Evolutionary conservation across 768 basidiomycete species (phyloP).

Genomic region (Hygrophorus pudorinus): DNA sequence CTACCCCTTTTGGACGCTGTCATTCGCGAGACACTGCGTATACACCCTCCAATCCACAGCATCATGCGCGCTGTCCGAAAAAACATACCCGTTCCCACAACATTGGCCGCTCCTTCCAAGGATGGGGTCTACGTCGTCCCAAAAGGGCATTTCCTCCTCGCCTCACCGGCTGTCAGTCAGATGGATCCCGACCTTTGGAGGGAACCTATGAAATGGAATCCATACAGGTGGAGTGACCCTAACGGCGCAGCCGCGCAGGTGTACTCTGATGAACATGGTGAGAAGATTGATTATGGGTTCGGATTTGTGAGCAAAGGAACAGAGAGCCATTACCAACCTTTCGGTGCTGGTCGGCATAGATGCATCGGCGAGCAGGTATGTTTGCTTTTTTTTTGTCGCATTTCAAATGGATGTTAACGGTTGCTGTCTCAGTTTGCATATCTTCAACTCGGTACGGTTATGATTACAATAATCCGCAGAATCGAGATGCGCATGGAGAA

Average conservation of each 20-base stretch:
- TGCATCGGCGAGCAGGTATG: constrained; percentile 86
- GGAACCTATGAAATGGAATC: constrained; percentile 63
- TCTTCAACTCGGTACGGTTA: constrained; percentile 79
- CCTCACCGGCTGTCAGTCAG: constrained; percentile 82
- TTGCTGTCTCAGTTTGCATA: constrained; percentile 67
- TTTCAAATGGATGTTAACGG: background rate
- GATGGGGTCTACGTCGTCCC: constrained; percentile 77
- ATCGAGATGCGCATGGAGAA: constrained; percentile 64
- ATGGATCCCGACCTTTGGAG: constrained; percentile 81
- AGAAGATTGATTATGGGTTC: constrained; percentile 95
- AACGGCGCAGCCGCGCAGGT: constrained; percentile 77
- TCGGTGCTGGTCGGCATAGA: constrained; percentile 92
- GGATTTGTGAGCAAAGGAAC: constrained; percentile 95
- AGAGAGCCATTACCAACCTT: constrained; percentile 92
- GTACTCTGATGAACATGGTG: constrained; percentile 66
- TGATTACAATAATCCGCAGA: constrained; percentile 67
- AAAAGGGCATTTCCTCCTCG: constrained; percentile 81
- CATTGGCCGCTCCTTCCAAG: constrained; percentile 69
- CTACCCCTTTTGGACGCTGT: constrained; percentile 80
- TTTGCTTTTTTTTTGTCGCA: constrained; percentile 4
- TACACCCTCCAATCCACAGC: constrained; percentile 94
- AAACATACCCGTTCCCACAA: constrained; percentile 72
- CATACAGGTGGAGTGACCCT: constrained; percentile 76
- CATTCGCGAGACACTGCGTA: constrained; percentile 87
- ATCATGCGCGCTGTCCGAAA: constrained; percentile 89